These are phyloP conservation scores for Kurtzmaniella natalensis DNA, from an alignment of 1,139 yeast species.

Conservation along the genomic window DNA sequence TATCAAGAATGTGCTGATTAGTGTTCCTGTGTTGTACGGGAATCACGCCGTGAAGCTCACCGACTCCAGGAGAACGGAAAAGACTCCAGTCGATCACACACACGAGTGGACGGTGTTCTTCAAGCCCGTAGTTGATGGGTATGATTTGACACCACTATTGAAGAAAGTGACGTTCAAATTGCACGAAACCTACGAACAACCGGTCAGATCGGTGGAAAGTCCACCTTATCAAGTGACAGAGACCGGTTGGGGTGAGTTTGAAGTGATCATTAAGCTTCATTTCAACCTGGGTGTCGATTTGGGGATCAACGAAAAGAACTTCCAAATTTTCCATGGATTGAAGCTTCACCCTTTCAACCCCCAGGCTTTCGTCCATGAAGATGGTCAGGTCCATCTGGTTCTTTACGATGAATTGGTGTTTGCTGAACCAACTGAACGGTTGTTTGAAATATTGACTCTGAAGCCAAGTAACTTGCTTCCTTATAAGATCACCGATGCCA, in stretches of 20 bases:
- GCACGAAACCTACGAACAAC: conserved; percentile 88
- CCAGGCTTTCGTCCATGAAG: conserved; percentile 34
- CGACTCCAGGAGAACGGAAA: conserved; percentile 55
- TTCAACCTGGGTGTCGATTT: conserved; percentile 72
- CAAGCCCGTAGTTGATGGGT: conserved; percentile 72
- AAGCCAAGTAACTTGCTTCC: conserved; percentile 76
- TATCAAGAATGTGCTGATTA: conserved; percentile 66
- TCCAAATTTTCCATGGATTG: conserved; percentile 82
- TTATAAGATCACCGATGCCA: conserved; percentile 44
- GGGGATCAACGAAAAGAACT: conserved; percentile 72
- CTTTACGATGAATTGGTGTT: conserved; percentile 89
- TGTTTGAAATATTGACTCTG: conserved; percentile 72
- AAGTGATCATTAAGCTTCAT: conserved; percentile 79
- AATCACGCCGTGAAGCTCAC: conserved; percentile 76
- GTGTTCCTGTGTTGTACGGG: conserved; percentile 86
- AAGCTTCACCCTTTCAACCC: conserved; percentile 86
- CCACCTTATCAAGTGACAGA: conserved; percentile 97
- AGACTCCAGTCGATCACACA: conserved; percentile 86
- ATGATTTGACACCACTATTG: conserved; percentile 75
- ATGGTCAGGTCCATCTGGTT: conserved; percentile 57
- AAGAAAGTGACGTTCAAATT: conserved; percentile 90
- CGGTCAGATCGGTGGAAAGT: conserved; percentile 75
- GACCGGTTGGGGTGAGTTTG: conserved; percentile 99
- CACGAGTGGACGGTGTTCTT: conserved; percentile 95
- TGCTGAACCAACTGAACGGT: conserved; percentile 89